phyloP scores from a whole-genome alignment of 2,329 filamentous ascomycete genomes.

The Stylonectria norvegica region DNA sequence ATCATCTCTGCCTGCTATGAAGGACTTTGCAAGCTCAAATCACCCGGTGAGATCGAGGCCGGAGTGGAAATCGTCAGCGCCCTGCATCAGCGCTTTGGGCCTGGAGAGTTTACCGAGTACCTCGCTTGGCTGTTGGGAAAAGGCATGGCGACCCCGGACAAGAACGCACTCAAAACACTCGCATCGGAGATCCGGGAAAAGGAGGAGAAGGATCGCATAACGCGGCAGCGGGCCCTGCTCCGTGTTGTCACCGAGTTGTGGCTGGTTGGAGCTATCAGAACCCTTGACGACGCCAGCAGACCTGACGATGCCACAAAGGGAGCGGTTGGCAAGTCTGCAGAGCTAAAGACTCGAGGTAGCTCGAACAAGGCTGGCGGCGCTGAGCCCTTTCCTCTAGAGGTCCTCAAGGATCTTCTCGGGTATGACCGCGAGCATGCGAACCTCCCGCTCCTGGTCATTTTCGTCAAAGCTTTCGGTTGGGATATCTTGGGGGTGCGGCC shows the following conservation, averaged over 20 bases:
- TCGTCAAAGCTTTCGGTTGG: conserved; percentile 95
- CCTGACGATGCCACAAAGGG: conserved; percentile 63
- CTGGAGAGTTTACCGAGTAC: conserved; percentile 83
- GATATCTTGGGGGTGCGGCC: conserved; percentile 82
- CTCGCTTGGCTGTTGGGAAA: conserved; percentile 90
- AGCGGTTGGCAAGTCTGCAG: conserved; percentile 60
- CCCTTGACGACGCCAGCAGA: conserved; percentile 63
- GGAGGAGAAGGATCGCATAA: conserved; percentile 90
- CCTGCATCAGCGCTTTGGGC: conserved; percentile 92
- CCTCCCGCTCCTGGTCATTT: conserved; percentile 85
- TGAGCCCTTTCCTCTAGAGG: conserved; percentile 93
- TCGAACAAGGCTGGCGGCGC: conserved; percentile 60
- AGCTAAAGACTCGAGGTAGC: conserved; percentile 52
- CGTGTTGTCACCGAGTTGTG: conserved; percentile 93
- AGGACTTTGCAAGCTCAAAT: conserved; percentile 86
- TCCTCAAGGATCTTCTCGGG: conserved; percentile 93
- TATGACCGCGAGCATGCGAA: conserved; percentile 92
- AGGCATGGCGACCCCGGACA: conserved; percentile 87
- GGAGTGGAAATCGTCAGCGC: conserved; percentile 91
- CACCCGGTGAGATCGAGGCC: conserved; percentile 84
- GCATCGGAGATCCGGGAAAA: conserved; percentile 81
- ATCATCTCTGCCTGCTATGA: conserved; percentile 96
- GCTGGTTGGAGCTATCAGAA: conserved; percentile 85
- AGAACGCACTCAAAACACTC: conserved; percentile 73
- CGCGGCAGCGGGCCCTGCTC: conserved; percentile 79